A percentile compares a stretch with the other conserved stretches of the same genome.
phyloP scores from a whole-genome alignment of 805 yeast species.

The Saccharomycopsis guyanensis region DNA sequence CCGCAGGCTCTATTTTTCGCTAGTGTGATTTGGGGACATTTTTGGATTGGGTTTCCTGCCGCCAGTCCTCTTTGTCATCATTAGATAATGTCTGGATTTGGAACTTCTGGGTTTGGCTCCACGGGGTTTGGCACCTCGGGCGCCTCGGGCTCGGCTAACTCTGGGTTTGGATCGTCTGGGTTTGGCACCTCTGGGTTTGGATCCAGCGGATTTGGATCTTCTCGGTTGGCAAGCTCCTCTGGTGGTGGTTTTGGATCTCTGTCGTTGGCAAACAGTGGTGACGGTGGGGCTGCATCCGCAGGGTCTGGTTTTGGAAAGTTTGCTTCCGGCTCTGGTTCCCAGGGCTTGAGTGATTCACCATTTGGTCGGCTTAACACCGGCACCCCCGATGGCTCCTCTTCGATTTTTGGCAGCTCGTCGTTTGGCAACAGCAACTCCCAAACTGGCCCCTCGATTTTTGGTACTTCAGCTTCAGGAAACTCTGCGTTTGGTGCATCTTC shows the following conservation, averaged over 20 bases:
- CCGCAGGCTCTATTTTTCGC: too few species aligned
- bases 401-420: too few species aligned
- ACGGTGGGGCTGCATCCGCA: not conserved
- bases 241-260: not conserved
- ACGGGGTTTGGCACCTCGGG: not conserved
- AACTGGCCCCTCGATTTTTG: not conserved
- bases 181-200: not conserved
- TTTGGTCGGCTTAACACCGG: not conserved
- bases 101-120: constrained; percentile 1
- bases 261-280: not conserved
- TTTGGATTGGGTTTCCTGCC: too few species aligned
- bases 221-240: not conserved
- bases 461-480: not conserved
- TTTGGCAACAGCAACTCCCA: not conserved
- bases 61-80: too few species aligned
- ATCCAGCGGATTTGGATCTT: not conserved
- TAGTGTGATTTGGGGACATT: too few species aligned
- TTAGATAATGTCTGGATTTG: too few species aligned
- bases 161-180: not conserved
- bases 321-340: constrained; percentile 2
- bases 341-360: not conserved
- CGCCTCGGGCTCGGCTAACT: not conserved
- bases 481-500: not conserved
- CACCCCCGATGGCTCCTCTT: too few species aligned
- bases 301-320: not conserved